Conservation (phyloP, 2,329 filamentous ascomycete species). For the Verticillium zaregamsianum region DNA sequence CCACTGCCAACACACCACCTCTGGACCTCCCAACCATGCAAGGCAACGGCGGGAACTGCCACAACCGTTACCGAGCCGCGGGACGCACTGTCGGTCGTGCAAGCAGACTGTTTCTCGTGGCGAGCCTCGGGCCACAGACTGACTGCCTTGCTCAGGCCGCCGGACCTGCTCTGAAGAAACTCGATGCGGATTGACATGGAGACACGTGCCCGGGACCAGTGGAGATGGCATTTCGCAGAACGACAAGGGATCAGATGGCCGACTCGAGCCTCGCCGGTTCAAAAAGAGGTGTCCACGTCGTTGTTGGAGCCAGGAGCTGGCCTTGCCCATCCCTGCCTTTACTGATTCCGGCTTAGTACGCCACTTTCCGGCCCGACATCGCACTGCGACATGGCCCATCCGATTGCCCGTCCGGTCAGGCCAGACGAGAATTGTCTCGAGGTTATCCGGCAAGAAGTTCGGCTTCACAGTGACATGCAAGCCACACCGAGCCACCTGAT, state of each 20-base stretch:
- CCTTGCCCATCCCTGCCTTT: not conserved
- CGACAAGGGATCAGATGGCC: not conserved
- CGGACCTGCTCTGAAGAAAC: not conserved
- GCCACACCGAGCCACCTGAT: not conserved
- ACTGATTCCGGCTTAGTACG: too few species aligned
- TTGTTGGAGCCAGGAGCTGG: not conserved
- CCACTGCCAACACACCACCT: slow-evolving; percentile 12
- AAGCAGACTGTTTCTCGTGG: not conserved
- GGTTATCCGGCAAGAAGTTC: not conserved
- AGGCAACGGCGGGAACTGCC: not conserved
- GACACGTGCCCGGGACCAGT: not conserved
- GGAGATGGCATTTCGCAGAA: not conserved
- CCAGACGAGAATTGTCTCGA: not conserved
- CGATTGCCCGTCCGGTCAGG: not conserved
- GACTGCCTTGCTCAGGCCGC: not conserved
- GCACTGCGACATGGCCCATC: not conserved
- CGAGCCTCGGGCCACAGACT: not conserved
- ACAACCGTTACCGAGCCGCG: not conserved
- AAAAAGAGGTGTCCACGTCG: not conserved
- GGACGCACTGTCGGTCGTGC: not conserved
- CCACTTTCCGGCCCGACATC: too few species aligned
- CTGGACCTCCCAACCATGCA: not conserved
- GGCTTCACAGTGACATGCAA: not conserved
- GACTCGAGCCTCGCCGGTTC: not conserved
- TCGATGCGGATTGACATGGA: not conserved